These are phyloP conservation scores for Dryadomyces sulphureus DNA, from an alignment of 2,329 filamentous ascomycete genomes.

Conservation along the genomic window DNA sequence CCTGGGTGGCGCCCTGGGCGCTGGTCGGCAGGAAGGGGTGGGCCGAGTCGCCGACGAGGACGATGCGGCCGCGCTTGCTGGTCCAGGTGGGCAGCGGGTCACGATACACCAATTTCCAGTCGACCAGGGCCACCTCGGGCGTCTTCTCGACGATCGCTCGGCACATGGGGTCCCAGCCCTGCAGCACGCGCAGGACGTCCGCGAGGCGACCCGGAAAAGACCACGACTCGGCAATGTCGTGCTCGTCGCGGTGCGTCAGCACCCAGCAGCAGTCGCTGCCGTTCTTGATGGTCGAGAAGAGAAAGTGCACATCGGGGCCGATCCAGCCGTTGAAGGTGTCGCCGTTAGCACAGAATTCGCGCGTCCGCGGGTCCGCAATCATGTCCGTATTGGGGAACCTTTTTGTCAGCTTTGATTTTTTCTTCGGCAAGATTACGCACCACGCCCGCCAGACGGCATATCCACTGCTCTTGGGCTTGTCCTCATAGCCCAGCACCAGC, in stretches of 20 bases:
- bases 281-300: constrained; percentile 41
- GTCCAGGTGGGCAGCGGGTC: constrained; percentile 34
- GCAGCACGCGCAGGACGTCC: constrained; percentile 33
- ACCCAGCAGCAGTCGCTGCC: constrained; percentile 44
- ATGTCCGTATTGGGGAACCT: constrained; percentile 31
- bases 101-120: constrained; percentile 36
- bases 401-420: not conserved
- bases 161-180: constrained; percentile 35
- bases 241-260: constrained; percentile 37
- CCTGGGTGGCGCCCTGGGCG: constrained; percentile 32
- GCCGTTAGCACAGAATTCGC: constrained; percentile 37
- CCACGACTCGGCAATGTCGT: constrained; percentile 41
- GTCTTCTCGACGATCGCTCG: constrained; percentile 32
- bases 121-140: constrained; percentile 22
- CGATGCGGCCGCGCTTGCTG: constrained; percentile 26
- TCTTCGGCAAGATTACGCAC: constrained; percentile 8
- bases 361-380: constrained; percentile 34
- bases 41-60: constrained; percentile 33
- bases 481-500: constrained; percentile 33
- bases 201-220: constrained; percentile 35
- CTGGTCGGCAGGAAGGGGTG: constrained; percentile 35
- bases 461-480: constrained; percentile 34
- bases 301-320: constrained; percentile 39
- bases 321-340: constrained; percentile 47
- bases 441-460: constrained; percentile 39